Percentiles rank a stretch among this genome's conserved stretches.
phyloP scores from a whole-genome alignment of 129 eudicot genomes.

The Tanacetum coccineum region DNA sequence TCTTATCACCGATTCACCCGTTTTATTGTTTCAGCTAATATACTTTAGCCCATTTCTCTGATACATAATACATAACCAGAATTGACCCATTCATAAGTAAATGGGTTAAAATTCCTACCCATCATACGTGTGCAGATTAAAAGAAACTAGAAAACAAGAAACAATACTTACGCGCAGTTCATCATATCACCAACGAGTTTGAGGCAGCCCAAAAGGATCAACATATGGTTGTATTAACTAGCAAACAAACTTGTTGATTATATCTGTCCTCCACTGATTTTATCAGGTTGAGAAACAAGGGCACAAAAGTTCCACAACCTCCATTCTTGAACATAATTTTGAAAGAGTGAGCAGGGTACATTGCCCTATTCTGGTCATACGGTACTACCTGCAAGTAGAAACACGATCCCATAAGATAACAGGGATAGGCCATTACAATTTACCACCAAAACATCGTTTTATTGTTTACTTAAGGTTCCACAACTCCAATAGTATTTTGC shows the following conservation, averaged over 20 bases:
- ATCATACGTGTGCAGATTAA: neutral
- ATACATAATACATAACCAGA: neutral
- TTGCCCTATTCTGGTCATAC: conserved; percentile 57
- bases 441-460: neutral
- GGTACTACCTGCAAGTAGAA: conserved; percentile 62
- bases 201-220: conserved; percentile 84
- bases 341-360: conserved; percentile 72
- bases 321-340: conserved; percentile 88
- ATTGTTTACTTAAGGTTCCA: conserved; percentile 63
- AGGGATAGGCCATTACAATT: neutral
- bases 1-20: no score
- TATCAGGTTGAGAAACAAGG: conserved; percentile 67
- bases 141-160: neutral
- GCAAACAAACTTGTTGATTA: conserved; percentile 40
- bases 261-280: conserved; percentile 50
- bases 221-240: conserved; percentile 39
- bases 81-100: neutral
- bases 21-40: neutral
- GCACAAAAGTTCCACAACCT: conserved; percentile 90
- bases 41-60: neutral
- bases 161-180: conserved; percentile 67
- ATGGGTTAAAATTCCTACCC: neutral
- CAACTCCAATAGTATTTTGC: conserved; percentile 80
- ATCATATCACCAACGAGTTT: conserved; percentile 91
- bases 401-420: conserved; percentile 7